Percentiles rank a stretch among this genome's conserved stretches.
Conservation (phyloP, 2,329 filamentous ascomycete species). For the Penicillium sp. region DNA sequence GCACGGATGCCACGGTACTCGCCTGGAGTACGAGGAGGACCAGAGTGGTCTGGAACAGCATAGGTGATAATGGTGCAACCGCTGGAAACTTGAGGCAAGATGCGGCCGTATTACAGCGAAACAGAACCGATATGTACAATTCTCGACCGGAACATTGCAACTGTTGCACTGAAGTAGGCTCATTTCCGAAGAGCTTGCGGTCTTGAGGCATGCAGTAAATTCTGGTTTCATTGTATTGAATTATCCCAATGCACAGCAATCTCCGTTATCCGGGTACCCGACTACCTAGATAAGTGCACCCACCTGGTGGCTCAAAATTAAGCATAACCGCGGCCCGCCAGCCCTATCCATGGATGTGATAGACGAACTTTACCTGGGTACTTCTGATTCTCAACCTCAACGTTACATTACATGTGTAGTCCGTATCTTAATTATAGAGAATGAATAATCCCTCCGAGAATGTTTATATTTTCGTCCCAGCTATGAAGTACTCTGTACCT, state of each 20-base stretch:
- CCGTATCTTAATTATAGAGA: no score
- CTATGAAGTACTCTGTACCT: neutral
- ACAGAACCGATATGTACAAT: neutral
- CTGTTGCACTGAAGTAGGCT: neutral
- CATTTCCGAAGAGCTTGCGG: neutral
- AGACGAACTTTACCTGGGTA: neutral
- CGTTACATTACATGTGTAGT: neutral
- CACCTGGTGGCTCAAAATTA: neutral
- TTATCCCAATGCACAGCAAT: neutral
- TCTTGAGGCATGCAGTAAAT: no score
- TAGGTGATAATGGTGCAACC: neutral
- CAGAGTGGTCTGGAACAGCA: conserved; percentile 4
- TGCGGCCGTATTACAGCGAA: neutral
- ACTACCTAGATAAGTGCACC: neutral
- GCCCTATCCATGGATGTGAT: neutral
- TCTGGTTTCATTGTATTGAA: no score
- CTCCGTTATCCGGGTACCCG: neutral
- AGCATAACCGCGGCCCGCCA: neutral
- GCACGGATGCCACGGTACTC: neutral
- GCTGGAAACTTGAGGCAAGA: neutral
- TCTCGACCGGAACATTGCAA: neutral
- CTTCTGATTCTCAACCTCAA: neutral
- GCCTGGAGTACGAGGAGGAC: conserved; percentile 9
- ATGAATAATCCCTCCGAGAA: neutral
- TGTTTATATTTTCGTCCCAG: neutral